Evolutionary conservation across 768 basidiomycete genomes (phyloP).

Genomic region (Goffeauzyma gilvescens): DNA sequence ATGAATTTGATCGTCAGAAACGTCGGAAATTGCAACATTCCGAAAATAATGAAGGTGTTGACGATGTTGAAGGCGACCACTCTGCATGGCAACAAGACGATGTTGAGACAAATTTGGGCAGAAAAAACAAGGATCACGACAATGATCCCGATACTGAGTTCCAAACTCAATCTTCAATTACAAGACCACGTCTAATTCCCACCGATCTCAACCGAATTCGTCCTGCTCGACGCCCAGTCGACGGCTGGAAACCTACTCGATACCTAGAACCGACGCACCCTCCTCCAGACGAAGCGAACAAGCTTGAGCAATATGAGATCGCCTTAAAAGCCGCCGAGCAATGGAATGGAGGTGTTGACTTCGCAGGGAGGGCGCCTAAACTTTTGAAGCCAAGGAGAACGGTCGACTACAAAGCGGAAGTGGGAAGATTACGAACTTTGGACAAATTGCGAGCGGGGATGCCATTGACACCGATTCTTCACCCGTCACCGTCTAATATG

Average conservation of each 20-base stretch:
- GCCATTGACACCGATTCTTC: conserved; percentile 34
- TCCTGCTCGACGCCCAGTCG: no score
- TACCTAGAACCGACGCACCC: conserved; percentile 54
- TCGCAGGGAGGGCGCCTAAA: conserved; percentile 68
- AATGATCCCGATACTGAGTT: no score
- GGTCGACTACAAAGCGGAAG: conserved; percentile 78
- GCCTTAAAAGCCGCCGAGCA: conserved; percentile 44
- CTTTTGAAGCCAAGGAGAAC: conserved; percentile 83
- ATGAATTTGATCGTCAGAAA: no score
- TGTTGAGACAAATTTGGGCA: no score
- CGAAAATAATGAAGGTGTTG: no score
- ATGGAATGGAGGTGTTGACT: conserved; percentile 23
- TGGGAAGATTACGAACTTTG: conserved; percentile 72
- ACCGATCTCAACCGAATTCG: no score
- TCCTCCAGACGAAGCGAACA: conserved; percentile 53
- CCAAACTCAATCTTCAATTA: no score
- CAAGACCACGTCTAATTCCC: no score
- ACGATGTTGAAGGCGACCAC: no score
- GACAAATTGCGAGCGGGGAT: conserved; percentile 38
- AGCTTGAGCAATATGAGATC: conserved; percentile 57
- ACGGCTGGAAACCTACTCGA: conserved; percentile 61
- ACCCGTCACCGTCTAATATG: conserved; percentile 61
- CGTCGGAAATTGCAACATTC: no score
- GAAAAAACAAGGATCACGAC: no score
- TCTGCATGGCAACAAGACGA: no score